Percentiles rank a stretch among this genome's conserved stretches.
These are phyloP conservation scores for Oryza coarctata DNA, from an alignment of 176 grass and related monocot species.

Conservation along the genomic window DNA sequence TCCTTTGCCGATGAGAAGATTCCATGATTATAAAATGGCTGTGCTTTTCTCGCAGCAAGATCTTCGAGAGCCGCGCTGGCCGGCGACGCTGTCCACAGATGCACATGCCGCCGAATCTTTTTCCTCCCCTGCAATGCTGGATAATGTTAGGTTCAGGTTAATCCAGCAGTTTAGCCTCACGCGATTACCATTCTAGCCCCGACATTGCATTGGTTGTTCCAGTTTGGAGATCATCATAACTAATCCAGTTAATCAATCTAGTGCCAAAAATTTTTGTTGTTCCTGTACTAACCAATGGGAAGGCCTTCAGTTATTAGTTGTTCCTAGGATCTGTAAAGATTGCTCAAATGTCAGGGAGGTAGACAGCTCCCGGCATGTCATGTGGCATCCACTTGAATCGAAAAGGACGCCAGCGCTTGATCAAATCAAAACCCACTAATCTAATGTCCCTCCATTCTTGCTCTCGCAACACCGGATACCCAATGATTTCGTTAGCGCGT, in stretches of 20 bases:
- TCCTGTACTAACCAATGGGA: not conserved
- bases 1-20: not conserved
- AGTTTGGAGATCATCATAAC: not conserved
- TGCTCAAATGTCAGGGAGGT: not conserved
- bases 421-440: not conserved
- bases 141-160: not conserved
- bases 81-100: not conserved
- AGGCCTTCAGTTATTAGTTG: not conserved
- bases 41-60: not conserved
- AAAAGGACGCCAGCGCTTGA: not conserved
- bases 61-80: not conserved
- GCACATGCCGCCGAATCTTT: conserved; percentile 28
- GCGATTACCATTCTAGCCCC: not conserved
- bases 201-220: not conserved
- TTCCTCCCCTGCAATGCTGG: not conserved
- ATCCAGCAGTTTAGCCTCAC: too few relatives aligned
- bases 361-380: conserved; percentile 19
- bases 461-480: not conserved
- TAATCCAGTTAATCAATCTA: not conserved
- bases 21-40: not conserved
- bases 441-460: not conserved
- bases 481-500: conserved; percentile 2
- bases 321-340: not conserved
- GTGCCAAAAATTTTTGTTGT: not conserved
- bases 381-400: conserved; percentile 24